A percentile compares a stretch with the other conserved stretches of the same genome.
phyloP scores from a whole-genome alignment of 345 rosid genomes.

The Moricandia arvensis region DNA sequence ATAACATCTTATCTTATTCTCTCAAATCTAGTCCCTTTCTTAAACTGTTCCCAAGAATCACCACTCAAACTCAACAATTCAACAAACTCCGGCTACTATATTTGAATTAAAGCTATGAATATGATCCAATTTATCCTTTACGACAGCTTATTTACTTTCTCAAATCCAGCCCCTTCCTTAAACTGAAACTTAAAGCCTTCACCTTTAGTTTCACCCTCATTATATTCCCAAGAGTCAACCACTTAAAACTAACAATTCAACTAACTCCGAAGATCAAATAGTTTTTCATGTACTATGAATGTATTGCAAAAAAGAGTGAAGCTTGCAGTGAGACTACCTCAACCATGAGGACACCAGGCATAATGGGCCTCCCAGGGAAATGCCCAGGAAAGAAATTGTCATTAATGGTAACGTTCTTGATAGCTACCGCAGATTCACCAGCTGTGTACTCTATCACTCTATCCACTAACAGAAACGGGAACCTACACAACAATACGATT shows the following conservation, averaged over 20 bases:
- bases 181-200: neutral
- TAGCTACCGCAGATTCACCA: slow-evolving; percentile 92
- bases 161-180: neutral
- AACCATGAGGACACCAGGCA: slow-evolving; percentile 99
- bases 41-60: neutral
- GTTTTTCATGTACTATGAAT: too few species aligned
- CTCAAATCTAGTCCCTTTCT: neutral
- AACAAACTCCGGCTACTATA: neutral
- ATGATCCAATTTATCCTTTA: neutral
- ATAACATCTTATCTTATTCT: neutral
- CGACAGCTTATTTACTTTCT: neutral
- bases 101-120: too few species aligned
- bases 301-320: neutral
- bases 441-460: slow-evolving; percentile 93
- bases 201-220: neutral
- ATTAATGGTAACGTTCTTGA: slow-evolving; percentile 94
- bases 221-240: neutral
- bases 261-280: neutral
- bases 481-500: slow-evolving; percentile 43
- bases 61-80: neutral
- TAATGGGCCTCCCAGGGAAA: slow-evolving; percentile 96
- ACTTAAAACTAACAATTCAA: neutral
- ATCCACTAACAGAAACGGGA: slow-evolving; percentile 97
- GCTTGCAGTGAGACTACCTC: slow-evolving; percentile 45
- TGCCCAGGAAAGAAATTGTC: slow-evolving; percentile 99